Conservation (phyloP, 495 filamentous ascomycete species). For the Aspergillus funiculosus region DNA sequence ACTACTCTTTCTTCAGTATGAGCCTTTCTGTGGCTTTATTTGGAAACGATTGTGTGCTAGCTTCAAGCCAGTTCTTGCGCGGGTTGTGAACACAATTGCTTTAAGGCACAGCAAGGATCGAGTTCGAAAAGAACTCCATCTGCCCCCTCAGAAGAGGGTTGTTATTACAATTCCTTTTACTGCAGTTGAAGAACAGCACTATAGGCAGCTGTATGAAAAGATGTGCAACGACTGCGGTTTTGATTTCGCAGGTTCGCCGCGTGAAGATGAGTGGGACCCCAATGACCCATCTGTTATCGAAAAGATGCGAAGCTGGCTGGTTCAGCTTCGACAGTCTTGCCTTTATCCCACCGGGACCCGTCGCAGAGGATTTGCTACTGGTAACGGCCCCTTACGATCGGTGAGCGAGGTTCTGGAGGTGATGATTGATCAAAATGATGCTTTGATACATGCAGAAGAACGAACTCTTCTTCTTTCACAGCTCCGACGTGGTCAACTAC, state of each 20-base stretch:
- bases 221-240: conserved; percentile 67
- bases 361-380: conserved; percentile 58
- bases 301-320: conserved; percentile 64
- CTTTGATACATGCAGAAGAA: conserved; percentile 57
- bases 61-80: conserved; percentile 55
- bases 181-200: conserved; percentile 82
- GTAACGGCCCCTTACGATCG: conserved; percentile 63
- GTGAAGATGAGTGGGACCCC: conserved; percentile 55
- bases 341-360: conserved; percentile 74
- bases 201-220: conserved; percentile 61
- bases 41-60: conserved; percentile 60
- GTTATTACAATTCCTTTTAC: conserved; percentile 88
- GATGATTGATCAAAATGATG: conserved; percentile 81
- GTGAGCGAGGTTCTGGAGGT: conserved; percentile 76
- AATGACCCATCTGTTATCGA: conserved; percentile 52
- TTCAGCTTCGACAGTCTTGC: conserved; percentile 71
- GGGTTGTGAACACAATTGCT: conserved; percentile 62
- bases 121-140: conserved; percentile 59
- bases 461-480: conserved; percentile 55
- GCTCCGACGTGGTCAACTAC: conserved; percentile 64
- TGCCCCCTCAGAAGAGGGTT: conserved; percentile 73
- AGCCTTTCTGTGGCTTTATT: conserved; percentile 63
- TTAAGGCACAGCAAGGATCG: conserved; percentile 81
- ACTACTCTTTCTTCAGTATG: conserved; percentile 70
- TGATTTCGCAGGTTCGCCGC: conserved; percentile 55